phyloP scores from a whole-genome alignment of 441 rosid genomes.

The Omphalea diandra region DNA sequence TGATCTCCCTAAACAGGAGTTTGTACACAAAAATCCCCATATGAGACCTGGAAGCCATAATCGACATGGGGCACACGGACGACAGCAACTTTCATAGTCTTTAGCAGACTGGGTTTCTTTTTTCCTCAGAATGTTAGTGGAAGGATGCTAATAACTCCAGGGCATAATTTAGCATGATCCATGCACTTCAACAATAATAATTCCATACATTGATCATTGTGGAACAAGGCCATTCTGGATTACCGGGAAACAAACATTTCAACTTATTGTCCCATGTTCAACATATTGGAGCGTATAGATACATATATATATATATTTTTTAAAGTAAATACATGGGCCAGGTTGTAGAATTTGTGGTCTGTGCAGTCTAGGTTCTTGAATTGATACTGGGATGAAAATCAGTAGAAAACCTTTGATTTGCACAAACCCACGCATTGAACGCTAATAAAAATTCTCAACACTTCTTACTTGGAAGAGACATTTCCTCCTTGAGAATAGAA shows the following conservation, averaged over 20 bases:
- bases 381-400: slow-evolving; percentile 9
- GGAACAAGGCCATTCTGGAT: slow-evolving; percentile 8
- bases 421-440: slow-evolving; percentile 8
- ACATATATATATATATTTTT: too few species aligned
- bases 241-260: slow-evolving; percentile 18
- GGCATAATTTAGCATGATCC: slow-evolving; percentile 4
- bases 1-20: slow-evolving; percentile 67
- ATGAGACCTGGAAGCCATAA: slow-evolving; percentile 59
- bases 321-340: too few species aligned
- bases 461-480: slow-evolving; percentile 3
- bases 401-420: slow-evolving; percentile 25
- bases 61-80: slow-evolving; percentile 65
- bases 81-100: slow-evolving; percentile 35
- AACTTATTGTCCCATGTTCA: slow-evolving; percentile 14
- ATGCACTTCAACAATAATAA: slow-evolving; percentile 21
- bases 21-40: slow-evolving; percentile 44
- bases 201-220: slow-evolving; percentile 2
- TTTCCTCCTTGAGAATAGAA: not conserved
- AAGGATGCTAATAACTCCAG: slow-evolving; percentile 24
- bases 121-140: slow-evolving; percentile 15
- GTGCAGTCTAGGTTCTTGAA: too few species aligned
- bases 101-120: slow-evolving; percentile 16
- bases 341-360: too few species aligned
- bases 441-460: not conserved
- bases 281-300: slow-evolving; percentile 19